Evolutionary conservation across 2,329 filamentous ascomycete genomes (phyloP).

Genomic region (Fusarium sp.): DNA sequence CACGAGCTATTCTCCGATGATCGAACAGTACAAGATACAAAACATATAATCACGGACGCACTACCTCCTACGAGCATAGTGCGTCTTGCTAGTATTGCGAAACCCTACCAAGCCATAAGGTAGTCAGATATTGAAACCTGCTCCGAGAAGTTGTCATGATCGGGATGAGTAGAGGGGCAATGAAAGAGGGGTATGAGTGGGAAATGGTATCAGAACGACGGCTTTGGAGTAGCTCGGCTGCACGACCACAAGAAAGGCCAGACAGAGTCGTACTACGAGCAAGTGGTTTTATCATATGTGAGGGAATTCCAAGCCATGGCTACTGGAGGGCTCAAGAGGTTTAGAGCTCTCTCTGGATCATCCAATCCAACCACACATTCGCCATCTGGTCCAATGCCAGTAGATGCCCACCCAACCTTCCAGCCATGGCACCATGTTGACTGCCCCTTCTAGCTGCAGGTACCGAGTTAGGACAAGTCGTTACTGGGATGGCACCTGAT

Average conservation of each 20-base stretch:
- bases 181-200: constrained; percentile 30
- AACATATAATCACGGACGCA: constrained; percentile 2
- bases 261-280: constrained; percentile 25
- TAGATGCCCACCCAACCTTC: constrained; percentile 26
- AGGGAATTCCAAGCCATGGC: constrained; percentile 26
- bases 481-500: constrained; percentile 30
- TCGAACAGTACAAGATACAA: constrained; percentile 18
- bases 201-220: constrained; percentile 25
- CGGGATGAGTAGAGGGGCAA: constrained; percentile 15
- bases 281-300: constrained; percentile 30
- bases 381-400: constrained; percentile 18
- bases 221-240: constrained; percentile 27
- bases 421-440: constrained; percentile 36
- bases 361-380: constrained; percentile 4
- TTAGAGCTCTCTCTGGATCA: constrained; percentile 25
- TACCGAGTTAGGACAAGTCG: constrained; percentile 45
- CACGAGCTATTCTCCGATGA: constrained; percentile 45
- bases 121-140: constrained; percentile 4
- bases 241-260: constrained; percentile 29
- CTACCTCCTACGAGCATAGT: constrained; percentile 15
- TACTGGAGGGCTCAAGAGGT: constrained; percentile 10
- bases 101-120: constrained; percentile 9
- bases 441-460: constrained; percentile 41
- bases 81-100: not conserved
- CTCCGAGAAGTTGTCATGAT: constrained; percentile 1